Evolutionary conservation across 768 basidiomycete species (phyloP).

Genomic region (Albatrellus ellisii): DNA sequence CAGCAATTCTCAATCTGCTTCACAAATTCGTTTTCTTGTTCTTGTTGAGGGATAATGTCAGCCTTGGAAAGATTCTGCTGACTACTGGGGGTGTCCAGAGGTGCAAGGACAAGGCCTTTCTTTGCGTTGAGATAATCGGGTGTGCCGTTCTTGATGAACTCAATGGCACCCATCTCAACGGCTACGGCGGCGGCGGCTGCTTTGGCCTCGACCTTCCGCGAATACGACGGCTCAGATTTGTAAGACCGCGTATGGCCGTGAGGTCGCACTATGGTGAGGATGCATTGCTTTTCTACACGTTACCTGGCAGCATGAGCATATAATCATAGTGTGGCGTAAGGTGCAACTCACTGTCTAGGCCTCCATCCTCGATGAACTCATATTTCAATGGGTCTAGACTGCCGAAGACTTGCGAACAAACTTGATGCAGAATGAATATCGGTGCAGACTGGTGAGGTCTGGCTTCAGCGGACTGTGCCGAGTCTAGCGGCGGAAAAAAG

Average conservation of each 20-base stretch:
- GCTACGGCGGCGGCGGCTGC: conserved; percentile 38
- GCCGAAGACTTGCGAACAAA: conserved; percentile 17
- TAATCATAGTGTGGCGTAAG: neutral
- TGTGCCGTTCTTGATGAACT: conserved; percentile 40
- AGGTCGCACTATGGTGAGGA: conserved; percentile 45
- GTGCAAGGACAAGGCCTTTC: conserved; percentile 20
- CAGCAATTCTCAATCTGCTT: conserved; percentile 42
- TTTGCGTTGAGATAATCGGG: conserved; percentile 22
- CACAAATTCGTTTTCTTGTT: conserved; percentile 16
- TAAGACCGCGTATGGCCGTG: conserved; percentile 39
- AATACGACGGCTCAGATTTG: conserved; percentile 31
- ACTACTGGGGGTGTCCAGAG: conserved; percentile 16
- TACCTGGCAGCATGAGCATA: neutral
- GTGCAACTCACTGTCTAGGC: conserved; percentile 7
- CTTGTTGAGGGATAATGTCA: neutral
- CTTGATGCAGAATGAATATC: conserved; percentile 14
- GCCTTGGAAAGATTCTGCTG: conserved; percentile 1
- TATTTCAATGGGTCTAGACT: conserved; percentile 14
- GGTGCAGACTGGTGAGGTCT: conserved; percentile 2
- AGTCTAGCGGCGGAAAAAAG: no score
- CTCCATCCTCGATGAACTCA: conserved; percentile 12
- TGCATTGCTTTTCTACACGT: conserved; percentile 40
- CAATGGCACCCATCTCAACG: conserved; percentile 44
- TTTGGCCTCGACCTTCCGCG: conserved; percentile 40
- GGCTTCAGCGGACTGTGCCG: no score